A percentile compares a stretch with the other conserved stretches of the same genome.
phyloP scores from a whole-genome alignment of 2,329 filamentous ascomycete species.

The Parastagonospora nodorum region DNA sequence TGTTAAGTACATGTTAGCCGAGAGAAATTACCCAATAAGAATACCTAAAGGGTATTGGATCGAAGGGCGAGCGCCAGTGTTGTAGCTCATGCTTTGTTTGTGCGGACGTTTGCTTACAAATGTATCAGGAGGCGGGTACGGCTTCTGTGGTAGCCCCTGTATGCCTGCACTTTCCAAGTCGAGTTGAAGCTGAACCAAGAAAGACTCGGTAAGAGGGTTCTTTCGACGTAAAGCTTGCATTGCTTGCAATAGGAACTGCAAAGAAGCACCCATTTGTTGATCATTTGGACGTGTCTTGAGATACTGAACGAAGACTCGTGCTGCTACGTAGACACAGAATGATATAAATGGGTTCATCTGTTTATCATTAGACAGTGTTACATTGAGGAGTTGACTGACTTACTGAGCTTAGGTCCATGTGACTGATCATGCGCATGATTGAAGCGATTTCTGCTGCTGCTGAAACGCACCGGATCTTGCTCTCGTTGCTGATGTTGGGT shows the following conservation, averaged over 20 bases:
- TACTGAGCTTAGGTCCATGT: constrained; percentile 83
- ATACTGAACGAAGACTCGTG: constrained; percentile 93
- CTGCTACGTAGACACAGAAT: constrained; percentile 95
- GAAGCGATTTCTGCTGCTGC: constrained; percentile 92
- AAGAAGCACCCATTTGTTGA: constrained; percentile 73
- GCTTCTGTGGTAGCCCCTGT: constrained; percentile 50
- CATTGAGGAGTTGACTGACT: constrained; percentile 41
- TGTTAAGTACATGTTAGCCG: constrained; percentile 16
- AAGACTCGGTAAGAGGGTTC: constrained; percentile 92
- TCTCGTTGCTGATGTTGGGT: constrained; percentile 78
- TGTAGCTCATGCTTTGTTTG: constrained; percentile 9
- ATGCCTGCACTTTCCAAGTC: constrained; percentile 78
- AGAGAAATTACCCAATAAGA: constrained; percentile 16
- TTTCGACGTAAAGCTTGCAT: constrained; percentile 88
- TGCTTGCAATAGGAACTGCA: constrained; percentile 88
- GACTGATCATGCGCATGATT: constrained; percentile 94
- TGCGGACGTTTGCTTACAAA: constrained; percentile 10
- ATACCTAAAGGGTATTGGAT: background rate
- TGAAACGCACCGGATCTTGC: constrained; percentile 89
- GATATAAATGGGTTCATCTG: constrained; percentile 96
- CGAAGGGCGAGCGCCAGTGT: background rate
- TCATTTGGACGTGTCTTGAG: constrained; percentile 93
- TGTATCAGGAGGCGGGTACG: constrained; percentile 40
- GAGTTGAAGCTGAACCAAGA: constrained; percentile 89
- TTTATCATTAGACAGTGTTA: constrained; percentile 19